A percentile compares a stretch with the other conserved stretches of the same genome.
Evolutionary conservation across 352 stramenopile genomes (phyloP).

Genomic region (Globisporangium perplexum): DNA sequence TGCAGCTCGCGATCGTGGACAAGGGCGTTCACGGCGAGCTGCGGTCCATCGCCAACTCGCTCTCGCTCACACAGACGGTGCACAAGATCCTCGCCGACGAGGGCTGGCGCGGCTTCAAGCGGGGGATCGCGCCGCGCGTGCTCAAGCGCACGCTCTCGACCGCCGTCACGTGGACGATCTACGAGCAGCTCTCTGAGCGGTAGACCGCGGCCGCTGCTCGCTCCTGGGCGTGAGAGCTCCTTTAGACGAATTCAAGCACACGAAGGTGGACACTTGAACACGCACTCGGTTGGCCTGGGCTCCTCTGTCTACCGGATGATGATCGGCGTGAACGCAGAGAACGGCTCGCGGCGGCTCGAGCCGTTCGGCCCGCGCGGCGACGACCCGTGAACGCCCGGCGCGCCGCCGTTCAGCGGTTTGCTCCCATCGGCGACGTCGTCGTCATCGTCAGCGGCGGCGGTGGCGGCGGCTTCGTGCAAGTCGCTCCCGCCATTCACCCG

Average conservation of each 20-base stretch:
- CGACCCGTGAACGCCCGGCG: constrained; percentile 20
- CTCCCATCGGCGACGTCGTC: not conserved
- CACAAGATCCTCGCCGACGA: constrained; percentile 89
- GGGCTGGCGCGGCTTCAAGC: constrained; percentile 90
- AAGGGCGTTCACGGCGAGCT: constrained; percentile 20
- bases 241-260: not conserved
- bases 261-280: not conserved
- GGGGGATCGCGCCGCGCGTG: constrained; percentile 92
- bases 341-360: constrained; percentile 42
- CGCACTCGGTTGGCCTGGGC: not conserved
- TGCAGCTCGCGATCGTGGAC: constrained; percentile 76
- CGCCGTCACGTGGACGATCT: constrained; percentile 99
- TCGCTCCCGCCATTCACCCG: not conserved
- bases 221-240: not conserved
- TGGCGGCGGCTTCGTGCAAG: constrained; percentile 7
- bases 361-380: constrained; percentile 18
- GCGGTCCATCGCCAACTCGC: constrained; percentile 42
- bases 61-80: constrained; percentile 62
- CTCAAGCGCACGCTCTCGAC: constrained; percentile 97
- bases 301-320: constrained; percentile 59
- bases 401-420: constrained; percentile 8
- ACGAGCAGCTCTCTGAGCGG: constrained; percentile 89
- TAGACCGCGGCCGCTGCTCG: constrained; percentile 17
- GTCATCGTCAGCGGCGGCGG: constrained; percentile 18
- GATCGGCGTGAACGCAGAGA: constrained; percentile 82